Evolutionary conservation across 345 rosid species (phyloP), one percentile per base, ranked within the genome.

Genomic region (Brassica rapa): DNA sequence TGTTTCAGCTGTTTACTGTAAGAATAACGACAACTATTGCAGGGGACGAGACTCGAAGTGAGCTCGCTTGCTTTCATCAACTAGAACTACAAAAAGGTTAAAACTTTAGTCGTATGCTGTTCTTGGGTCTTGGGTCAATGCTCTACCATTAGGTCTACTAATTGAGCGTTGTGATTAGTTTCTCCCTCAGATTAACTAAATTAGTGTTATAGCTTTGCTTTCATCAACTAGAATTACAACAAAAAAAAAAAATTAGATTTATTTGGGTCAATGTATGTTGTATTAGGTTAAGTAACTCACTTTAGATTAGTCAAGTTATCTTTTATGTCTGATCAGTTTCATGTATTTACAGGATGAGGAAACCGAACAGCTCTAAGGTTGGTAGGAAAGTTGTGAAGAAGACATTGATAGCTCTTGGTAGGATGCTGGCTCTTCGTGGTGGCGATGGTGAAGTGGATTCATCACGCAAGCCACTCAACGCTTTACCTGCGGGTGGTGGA

Each of bases 391-490:
- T 6, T 65, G 35, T 53, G 33, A 21, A 30, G 57, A 35, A 61
- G 56, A 43, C 74, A n/a, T 5, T 74, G 0, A 55, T 63, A 32
- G 82, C 8, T 69, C 25, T 15, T 43, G 27, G 68, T 39, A 25
- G 14, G 24, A 57, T 64, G 60, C 33, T 70, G 7, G 62, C 76
- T 75, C 55, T 21, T 19, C 55, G 68, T 30, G 30, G 75, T 64
- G 39, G 76, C 68, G 33, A 73, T 64, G 39, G 76, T 71, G 33
- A 15, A 60, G 80, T 49, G 71, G 56, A 83, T 72, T 24, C 82
- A 81, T 59, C 78, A 10, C 15, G 10, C 8, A n/a, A 66, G 23
- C 59, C 21, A 76, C 7, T 71, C 39, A 62, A 27, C 61, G 2
- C 41, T 68, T 3, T 16, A 35, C 80, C 9, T 66, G n/a, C 56